Evolutionary conservation across 2,329 filamentous ascomycete species (phyloP).

Genomic region (Blastomyces silverae): DNA sequence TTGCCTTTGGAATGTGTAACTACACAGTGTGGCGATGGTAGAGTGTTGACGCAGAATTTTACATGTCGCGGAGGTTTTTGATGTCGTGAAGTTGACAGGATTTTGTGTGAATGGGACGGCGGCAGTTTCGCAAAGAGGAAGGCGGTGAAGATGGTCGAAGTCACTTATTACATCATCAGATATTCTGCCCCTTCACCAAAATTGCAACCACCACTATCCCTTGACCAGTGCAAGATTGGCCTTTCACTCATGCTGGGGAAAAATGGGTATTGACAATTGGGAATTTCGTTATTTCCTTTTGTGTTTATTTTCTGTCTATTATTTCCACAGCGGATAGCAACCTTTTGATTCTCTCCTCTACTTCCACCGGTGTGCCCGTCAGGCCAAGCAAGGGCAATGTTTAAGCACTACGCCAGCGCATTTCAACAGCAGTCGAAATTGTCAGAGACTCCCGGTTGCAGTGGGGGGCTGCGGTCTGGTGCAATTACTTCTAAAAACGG

Average conservation of each 20-base stretch:
- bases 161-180: too few species aligned
- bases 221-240: too few species aligned
- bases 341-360: not conserved
- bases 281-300: not conserved
- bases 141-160: not conserved
- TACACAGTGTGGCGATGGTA: not conserved
- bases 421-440: not conserved
- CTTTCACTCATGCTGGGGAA: too few species aligned
- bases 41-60: not conserved
- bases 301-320: not conserved
- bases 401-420: not conserved
- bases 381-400: not conserved
- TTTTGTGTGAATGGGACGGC: not conserved
- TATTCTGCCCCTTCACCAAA: too few species aligned
- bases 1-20: not conserved
- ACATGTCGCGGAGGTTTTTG: not conserved
- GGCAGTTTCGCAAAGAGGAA: slow-evolving; percentile 6
- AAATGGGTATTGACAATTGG: too few species aligned
- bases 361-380: not conserved
- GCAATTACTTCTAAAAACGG: not conserved
- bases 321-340: not conserved
- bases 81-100: not conserved
- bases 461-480: not conserved
- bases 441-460: not conserved
- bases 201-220: too few species aligned